Conservation (phyloP, 768 basidiomycete species). For the Hygrocybe punicea region DNA sequence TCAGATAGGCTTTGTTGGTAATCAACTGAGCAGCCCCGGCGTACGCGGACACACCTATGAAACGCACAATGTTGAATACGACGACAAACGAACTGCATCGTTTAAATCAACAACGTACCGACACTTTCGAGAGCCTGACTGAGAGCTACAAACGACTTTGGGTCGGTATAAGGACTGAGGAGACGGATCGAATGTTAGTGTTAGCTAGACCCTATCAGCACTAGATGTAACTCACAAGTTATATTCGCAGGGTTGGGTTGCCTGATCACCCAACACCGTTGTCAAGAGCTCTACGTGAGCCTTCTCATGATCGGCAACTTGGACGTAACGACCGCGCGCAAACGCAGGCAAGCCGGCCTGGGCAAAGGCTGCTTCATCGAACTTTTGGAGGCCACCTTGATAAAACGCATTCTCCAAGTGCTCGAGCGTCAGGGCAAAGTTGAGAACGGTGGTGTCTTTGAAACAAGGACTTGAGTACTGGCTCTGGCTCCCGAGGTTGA, state of each 20-base stretch:
- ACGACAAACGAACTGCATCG: conserved; percentile 49
- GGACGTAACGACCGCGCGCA: conserved; percentile 46
- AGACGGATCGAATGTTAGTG: background rate
- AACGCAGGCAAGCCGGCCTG: conserved; percentile 43
- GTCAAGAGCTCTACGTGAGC: conserved; percentile 42
- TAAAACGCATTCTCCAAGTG: conserved; percentile 49
- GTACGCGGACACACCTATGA: background rate
- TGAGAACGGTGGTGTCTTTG: conserved; percentile 32
- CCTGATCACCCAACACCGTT: conserved; percentile 32
- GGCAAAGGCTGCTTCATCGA: conserved; percentile 40
- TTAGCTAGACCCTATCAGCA: background rate
- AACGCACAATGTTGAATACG: conserved; percentile 31
- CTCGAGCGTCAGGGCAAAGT: conserved; percentile 46
- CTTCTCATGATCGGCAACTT: conserved; percentile 49
- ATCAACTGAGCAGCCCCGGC: background rate
- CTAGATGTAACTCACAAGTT: conserved; percentile 21
- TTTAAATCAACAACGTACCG: conserved; percentile 46
- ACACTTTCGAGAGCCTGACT: conserved; percentile 53
- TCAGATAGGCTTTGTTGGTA: conserved; percentile 39
- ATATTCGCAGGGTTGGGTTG: conserved; percentile 38
- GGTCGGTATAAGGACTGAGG: conserved; percentile 43
- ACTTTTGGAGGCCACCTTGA: conserved; percentile 38
- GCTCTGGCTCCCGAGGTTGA: too few species aligned
- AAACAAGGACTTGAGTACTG: background rate
- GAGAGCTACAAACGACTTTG: conserved; percentile 43